These are phyloP conservation scores for Oryza glumipatula DNA, from an alignment of 176 grass and related monocot genomes.

Conservation along the genomic window DNA sequence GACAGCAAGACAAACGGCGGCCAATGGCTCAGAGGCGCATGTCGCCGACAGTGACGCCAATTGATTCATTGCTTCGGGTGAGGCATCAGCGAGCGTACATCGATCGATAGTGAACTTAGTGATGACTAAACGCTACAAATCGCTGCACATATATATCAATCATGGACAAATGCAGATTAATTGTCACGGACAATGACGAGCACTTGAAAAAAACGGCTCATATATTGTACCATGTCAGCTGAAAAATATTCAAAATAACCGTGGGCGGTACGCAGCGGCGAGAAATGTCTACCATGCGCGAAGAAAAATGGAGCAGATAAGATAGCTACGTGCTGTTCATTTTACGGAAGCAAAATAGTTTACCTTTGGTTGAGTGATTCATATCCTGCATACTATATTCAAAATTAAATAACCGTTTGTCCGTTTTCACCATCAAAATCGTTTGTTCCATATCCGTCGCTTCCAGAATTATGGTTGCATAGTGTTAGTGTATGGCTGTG, in stretches of 20 bases:
- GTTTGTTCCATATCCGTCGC: not conserved
- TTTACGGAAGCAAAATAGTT: not conserved
- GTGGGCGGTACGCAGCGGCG: not conserved
- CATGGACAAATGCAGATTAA: not conserved
- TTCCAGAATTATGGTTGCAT: not conserved
- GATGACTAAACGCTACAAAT: not conserved
- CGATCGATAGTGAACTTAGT: not conserved
- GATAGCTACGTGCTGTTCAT: not conserved
- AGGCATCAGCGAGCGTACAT: not conserved
- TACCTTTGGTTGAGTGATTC: too few relatives aligned
- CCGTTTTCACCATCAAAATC: too few relatives aligned
- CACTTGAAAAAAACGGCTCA: not conserved
- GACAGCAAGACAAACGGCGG: not conserved
- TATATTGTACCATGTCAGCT: not conserved
- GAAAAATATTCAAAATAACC: not conserved
- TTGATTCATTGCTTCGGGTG: not conserved
- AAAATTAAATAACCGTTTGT: too few relatives aligned
- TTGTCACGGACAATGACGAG: not conserved
- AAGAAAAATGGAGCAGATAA: not conserved
- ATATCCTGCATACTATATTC: too few relatives aligned
- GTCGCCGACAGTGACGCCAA: not conserved
- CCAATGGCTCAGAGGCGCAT: too few relatives aligned
- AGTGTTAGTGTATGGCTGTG: too few relatives aligned
- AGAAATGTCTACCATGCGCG: slow-evolving; percentile 32
- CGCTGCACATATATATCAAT: not conserved